These are phyloP conservation scores for Oxyria digyna DNA, from an alignment of 148 eudicot genomes.

Conservation along the genomic window DNA sequence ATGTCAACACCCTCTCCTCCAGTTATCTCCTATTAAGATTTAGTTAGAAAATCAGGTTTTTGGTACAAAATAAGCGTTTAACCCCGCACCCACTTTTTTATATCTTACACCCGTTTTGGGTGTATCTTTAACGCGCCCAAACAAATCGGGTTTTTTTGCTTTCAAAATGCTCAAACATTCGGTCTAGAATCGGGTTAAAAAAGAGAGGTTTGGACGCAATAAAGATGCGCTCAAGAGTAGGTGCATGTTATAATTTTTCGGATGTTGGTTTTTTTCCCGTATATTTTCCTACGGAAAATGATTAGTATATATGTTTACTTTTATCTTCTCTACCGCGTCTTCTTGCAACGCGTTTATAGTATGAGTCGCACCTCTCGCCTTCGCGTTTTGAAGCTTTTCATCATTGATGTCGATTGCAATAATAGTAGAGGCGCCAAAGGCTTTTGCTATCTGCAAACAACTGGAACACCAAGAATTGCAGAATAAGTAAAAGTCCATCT, in stretches of 20 bases:
- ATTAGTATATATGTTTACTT: conserved; percentile 26
- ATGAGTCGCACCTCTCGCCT: conserved; percentile 79
- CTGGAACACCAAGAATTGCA: too few species aligned
- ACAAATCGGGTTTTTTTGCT: too few species aligned
- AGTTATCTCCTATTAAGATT: conserved; percentile 61
- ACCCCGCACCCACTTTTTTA: too few species aligned
- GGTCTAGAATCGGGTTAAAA: too few species aligned
- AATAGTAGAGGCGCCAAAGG: conserved; percentile 90
- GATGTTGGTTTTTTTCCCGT: too few species aligned
- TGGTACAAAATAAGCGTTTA: background rate
- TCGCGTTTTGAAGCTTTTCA: conserved; percentile 81
- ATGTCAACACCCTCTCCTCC: conserved; percentile 92
- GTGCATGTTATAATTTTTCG: too few species aligned
- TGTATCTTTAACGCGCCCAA: too few species aligned
- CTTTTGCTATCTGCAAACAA: conserved; percentile 98
- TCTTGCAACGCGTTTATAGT: conserved; percentile 55
- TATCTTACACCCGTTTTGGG: too few species aligned
- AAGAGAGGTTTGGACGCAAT: too few species aligned
- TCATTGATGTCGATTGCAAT: conserved; percentile 93
- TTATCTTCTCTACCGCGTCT: conserved; percentile 76
- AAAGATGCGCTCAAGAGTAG: too few species aligned
- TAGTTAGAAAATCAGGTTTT: background rate
- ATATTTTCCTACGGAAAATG: conserved; percentile 7
- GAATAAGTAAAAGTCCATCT: too few species aligned
- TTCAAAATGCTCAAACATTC: too few species aligned